phyloP scores from a whole-genome alignment of 345 rosid genomes.

The Acer campestre region DNA sequence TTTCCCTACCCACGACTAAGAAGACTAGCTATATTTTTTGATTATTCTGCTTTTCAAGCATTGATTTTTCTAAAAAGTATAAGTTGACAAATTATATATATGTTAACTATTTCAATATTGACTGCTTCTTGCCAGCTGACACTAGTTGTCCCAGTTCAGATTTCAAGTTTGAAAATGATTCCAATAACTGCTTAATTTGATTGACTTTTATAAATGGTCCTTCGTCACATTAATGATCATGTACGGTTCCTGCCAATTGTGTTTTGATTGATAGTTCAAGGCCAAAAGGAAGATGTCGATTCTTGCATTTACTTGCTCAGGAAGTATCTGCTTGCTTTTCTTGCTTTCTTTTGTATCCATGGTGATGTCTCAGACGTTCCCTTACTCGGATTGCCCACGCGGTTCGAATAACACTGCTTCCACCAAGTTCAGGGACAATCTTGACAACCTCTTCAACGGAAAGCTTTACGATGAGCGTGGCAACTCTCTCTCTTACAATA shows the following conservation, averaged over 20 bases:
- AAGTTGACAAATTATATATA: not conserved
- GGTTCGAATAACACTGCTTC: slow-evolving; percentile 1
- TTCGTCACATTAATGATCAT: not conserved
- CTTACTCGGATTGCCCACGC: not conserved
- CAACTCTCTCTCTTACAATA: not conserved
- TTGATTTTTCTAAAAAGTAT: not conserved
- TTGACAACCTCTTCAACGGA: not conserved
- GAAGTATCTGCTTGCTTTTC: not conserved
- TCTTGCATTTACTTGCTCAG: not conserved
- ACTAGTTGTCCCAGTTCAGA: not conserved
- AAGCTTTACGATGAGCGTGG: not conserved
- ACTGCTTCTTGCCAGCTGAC: not conserved
- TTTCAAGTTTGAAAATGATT: not conserved
- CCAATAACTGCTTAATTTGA: not conserved
- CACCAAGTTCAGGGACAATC: not conserved
- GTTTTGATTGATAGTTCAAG: not conserved
- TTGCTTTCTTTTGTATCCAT: slow-evolving; percentile 7
- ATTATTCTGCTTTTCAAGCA: not conserved
- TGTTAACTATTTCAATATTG: not conserved
- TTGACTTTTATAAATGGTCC: not conserved
- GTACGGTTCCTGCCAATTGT: too few species aligned
- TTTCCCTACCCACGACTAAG: not conserved
- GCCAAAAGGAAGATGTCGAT: not conserved
- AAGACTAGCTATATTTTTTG: not conserved
- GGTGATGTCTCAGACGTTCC: not conserved